Conservation (phyloP, 345 rosid species). For the Conringia planisiliqua region DNA sequence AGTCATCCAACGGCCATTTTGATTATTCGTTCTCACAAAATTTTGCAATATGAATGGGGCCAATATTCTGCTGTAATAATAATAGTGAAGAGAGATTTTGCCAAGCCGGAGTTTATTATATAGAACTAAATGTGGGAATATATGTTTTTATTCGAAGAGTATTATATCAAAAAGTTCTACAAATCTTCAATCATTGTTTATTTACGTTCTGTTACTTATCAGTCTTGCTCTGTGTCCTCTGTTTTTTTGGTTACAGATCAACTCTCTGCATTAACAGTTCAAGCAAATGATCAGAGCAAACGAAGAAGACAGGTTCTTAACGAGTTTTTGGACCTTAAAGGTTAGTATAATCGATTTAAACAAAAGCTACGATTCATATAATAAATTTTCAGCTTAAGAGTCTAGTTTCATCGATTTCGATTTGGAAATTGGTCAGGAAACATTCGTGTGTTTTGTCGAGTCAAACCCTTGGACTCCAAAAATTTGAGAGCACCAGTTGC, state of each 20-base stretch:
- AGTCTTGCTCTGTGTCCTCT: neutral
- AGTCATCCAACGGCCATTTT: constrained; percentile 18
- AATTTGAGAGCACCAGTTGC: constrained; percentile 41
- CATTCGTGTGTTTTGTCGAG: constrained; percentile 78
- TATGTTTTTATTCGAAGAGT: neutral
- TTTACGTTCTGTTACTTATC: neutral
- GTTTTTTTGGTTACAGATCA: constrained; percentile 43
- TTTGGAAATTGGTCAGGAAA: constrained; percentile 41
- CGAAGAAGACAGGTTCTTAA: constrained; percentile 63
- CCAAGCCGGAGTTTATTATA: neutral
- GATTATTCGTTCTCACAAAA: neutral
- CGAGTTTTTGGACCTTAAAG: constrained; percentile 75
- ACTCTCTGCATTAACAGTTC: constrained; percentile 39
- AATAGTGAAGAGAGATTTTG: neutral
- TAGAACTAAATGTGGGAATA: neutral
- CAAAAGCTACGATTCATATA: neutral
- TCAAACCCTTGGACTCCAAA: constrained; percentile 43
- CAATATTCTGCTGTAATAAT: neutral
- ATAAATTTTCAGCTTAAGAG: neutral
- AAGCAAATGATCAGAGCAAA: constrained; percentile 45
- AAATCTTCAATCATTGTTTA: neutral
- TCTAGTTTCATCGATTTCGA: neutral
- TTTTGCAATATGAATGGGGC: neutral
- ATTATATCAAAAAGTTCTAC: neutral
- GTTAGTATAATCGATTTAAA: constrained; percentile 29